Conservation (phyloP, 257 asterid genomes). For the Solanum virginianum region DNA sequence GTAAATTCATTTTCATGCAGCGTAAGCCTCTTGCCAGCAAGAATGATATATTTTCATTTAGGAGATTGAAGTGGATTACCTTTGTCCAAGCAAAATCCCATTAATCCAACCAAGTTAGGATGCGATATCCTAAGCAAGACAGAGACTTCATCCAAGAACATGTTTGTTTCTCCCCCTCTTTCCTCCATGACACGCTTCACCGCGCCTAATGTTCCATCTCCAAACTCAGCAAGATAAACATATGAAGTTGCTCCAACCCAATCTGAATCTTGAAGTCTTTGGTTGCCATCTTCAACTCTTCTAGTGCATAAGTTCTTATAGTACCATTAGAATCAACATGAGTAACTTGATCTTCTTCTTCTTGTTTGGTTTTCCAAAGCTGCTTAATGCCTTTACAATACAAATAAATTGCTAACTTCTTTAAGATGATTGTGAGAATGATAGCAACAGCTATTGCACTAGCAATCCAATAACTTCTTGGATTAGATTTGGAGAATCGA, state of each 20-base stretch:
- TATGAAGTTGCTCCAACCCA: conserved; percentile 68
- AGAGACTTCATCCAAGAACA: conserved; percentile 75
- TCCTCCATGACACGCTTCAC: conserved; percentile 63
- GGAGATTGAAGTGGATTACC: conserved; percentile 18
- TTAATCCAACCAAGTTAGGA: conserved; percentile 53
- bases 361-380: background rate
- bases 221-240: conserved; percentile 66
- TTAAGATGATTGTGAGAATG: conserved; percentile 30
- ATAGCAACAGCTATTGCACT: conserved; percentile 40
- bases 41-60: background rate
- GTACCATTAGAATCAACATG: background rate
- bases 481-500: conserved; percentile 44
- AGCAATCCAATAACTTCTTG: conserved; percentile 32
- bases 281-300: conserved; percentile 54
- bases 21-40: background rate
- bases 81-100: conserved; percentile 77
- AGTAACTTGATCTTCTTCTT: background rate
- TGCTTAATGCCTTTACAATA: background rate
- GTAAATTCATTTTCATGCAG: background rate
- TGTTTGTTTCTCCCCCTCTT: conserved; percentile 66
- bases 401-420: conserved; percentile 21
- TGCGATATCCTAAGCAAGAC: conserved; percentile 81
- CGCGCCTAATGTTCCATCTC: conserved; percentile 51
- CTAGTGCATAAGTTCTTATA: conserved; percentile 54
- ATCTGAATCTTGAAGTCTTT: conserved; percentile 42